phyloP scores from a whole-genome alignment of 257 asterid species.

The Solanum appendiculatum region DNA sequence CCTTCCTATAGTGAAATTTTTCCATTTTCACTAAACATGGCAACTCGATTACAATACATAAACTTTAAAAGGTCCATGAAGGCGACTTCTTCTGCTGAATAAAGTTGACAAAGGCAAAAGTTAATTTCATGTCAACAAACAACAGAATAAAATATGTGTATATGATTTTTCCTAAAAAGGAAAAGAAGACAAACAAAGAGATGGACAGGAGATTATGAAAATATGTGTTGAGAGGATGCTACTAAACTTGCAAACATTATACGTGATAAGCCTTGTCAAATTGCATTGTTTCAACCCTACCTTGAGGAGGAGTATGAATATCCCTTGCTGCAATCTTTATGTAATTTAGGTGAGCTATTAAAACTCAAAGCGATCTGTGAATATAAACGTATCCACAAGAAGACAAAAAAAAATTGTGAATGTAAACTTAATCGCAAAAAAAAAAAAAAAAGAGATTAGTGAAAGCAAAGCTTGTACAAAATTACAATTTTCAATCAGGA shows the following conservation, averaged over 20 bases:
- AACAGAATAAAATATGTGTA: not conserved
- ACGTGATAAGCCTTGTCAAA: not conserved
- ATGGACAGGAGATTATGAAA: not conserved
- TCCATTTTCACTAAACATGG: too few species aligned
- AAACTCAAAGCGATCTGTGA: not conserved
- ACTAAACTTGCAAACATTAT: not conserved
- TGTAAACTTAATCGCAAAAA: too few species aligned
- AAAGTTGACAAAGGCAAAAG: not conserved
- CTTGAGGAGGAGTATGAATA: not conserved
- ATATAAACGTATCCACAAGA: not conserved
- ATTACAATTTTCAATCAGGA: not conserved
- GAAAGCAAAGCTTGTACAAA: not conserved
- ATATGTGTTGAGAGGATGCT: not conserved
- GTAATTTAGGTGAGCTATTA: not conserved
- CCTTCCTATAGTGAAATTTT: too few species aligned
- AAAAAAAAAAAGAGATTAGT: not conserved
- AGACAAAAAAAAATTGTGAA: too few species aligned
- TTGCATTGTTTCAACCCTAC: not conserved
- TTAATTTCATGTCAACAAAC: not conserved
- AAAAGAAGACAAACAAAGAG: not conserved
- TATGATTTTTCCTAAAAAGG: not conserved
- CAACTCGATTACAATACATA: conserved; percentile 65
- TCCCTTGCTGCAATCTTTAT: not conserved
- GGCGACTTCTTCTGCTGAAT: conserved; percentile 73
- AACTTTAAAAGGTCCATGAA: conserved; percentile 69